Percentiles rank a stretch among this genome's conserved stretches.
Conservation (phyloP, 495 filamentous ascomycete genomes). For the Neohortaea acidophila region DNA sequence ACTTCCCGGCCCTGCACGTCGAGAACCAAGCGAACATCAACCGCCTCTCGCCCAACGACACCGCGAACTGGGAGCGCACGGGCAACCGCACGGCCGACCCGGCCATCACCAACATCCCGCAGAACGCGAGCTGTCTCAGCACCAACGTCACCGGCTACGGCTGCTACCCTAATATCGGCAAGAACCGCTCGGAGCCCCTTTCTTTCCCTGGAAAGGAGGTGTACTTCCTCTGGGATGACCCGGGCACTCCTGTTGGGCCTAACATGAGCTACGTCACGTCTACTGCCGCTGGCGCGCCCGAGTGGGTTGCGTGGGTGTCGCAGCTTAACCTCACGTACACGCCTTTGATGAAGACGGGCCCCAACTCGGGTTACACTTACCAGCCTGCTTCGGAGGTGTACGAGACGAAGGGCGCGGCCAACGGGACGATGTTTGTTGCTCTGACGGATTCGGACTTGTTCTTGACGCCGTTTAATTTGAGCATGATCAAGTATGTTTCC, state of each 20-base stretch:
- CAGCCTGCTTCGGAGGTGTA: slow-evolving; percentile 50
- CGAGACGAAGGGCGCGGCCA: slow-evolving; percentile 52
- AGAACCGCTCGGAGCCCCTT: slow-evolving; percentile 51
- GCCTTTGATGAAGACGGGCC: slow-evolving; percentile 39
- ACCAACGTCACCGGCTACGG: slow-evolving; percentile 35
- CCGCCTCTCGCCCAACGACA: slow-evolving; percentile 37
- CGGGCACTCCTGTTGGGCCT: slow-evolving; percentile 56
- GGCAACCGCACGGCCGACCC: slow-evolving; percentile 34
- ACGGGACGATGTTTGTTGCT: slow-evolving; percentile 66
- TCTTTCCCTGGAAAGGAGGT: slow-evolving; percentile 64
- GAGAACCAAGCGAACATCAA: slow-evolving; percentile 64
- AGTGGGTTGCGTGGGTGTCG: slow-evolving; percentile 61
- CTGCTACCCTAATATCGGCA: slow-evolving; percentile 48
- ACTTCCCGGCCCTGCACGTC: slow-evolving; percentile 63
- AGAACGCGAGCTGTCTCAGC: slow-evolving; percentile 36
- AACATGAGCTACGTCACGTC: slow-evolving; percentile 68
- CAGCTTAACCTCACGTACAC: slow-evolving; percentile 81
- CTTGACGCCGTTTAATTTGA: slow-evolving; percentile 65
- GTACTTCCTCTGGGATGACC: slow-evolving; percentile 54
- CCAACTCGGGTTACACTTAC: slow-evolving; percentile 45
- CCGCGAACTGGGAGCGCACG: slow-evolving; percentile 40
- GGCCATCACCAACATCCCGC: slow-evolving; percentile 28
- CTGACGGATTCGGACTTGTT: slow-evolving; percentile 54
- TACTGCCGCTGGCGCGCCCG: slow-evolving; percentile 39
- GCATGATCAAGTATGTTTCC: slow-evolving; percentile 30